Evolutionary conservation across 257 asterid species (phyloP), one percentile per base, ranked within the genome.

Genomic region (Agastache rugosa): DNA sequence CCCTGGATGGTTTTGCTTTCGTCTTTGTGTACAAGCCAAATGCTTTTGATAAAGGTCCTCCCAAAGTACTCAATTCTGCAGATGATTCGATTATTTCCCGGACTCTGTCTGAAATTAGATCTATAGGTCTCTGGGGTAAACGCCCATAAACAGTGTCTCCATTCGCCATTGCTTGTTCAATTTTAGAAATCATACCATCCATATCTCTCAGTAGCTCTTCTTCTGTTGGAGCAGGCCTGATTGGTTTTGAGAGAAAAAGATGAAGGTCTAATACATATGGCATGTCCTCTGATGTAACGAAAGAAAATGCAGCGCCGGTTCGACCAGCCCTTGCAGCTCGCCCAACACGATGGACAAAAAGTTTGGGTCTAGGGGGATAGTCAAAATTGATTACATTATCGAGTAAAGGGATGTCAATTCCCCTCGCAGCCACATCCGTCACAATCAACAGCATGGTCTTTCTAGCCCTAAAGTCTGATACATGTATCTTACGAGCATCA

Each of bases 271-370:
- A 81, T 23, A 95, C 63, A 60, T 83, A 81, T 53, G 98, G 87
- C 98, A 92, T 87, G 76, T 92, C 99, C 78, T 95, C 99, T 7
- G 89, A 67, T 35, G 99, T 90, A 67, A 92, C 84, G 44, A 95
- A 85, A 72, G 97, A 95, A 83, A 82, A 95, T 19, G 99, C 82
- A 73, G 98, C 83, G 56, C 99, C 97, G 7, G 87, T 84, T 14
- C 97, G 96, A 74, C 99, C 99, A 48, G 99, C 99, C 85, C 99
- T 89, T 53, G 99, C 99, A 74, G 92, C 99, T 77, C 98, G 85
- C n/a, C 99, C 99, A 25, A 95, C 99, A 37, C 99, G 93, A 83
- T 95, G 99, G 78, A 95, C 90, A 78, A 95, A 95, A 67, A 95
- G 98, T 75, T 95, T 95, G 55, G 99, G 99, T 77, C 81, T 95